A percentile compares a stretch with the other conserved stretches of the same genome.
Conservation (phyloP, 768 basidiomycete species). For the Leucocoprinus leucothites region DNA sequence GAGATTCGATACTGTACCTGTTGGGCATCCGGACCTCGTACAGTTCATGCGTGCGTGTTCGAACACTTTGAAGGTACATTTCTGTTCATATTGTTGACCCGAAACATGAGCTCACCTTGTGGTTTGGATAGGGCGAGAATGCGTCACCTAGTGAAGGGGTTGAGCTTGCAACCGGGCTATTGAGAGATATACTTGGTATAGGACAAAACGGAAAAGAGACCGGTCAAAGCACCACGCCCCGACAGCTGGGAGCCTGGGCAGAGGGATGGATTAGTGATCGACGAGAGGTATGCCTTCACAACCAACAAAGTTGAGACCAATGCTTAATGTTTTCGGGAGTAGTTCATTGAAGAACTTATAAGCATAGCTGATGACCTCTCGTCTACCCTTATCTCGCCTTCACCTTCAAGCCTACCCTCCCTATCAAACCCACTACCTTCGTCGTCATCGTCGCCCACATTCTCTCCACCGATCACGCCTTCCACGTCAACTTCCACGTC, state of each 20-base stretch:
- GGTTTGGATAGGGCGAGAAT: neutral
- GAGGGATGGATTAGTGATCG: conserved; percentile 4
- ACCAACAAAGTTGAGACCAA: neutral
- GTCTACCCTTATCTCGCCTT: neutral
- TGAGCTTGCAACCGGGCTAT: conserved; percentile 2
- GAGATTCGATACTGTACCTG: conserved; percentile 35
- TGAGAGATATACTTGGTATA: neutral
- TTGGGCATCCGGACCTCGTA: conserved; percentile 56
- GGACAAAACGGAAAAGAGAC: neutral
- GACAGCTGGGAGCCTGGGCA: conserved; percentile 1
- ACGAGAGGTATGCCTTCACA: neutral
- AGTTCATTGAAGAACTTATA: neutral
- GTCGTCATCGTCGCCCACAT: neutral
- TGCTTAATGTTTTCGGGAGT: neutral
- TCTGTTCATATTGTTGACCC: neutral
- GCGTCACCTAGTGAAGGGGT: neutral
- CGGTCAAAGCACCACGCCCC: neutral
- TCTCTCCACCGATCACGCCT: neutral
- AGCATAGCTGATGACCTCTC: neutral
- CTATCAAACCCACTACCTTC: neutral
- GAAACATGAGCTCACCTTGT: neutral
- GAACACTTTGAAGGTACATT: conserved; percentile 1
- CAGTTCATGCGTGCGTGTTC: conserved; percentile 33
- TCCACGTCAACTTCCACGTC: neutral
- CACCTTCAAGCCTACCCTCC: neutral